A percentile compares a stretch with the other conserved stretches of the same genome.
Evolutionary conservation across 441 rosid genomes (phyloP).

Genomic region (Jatropha podagrica): DNA sequence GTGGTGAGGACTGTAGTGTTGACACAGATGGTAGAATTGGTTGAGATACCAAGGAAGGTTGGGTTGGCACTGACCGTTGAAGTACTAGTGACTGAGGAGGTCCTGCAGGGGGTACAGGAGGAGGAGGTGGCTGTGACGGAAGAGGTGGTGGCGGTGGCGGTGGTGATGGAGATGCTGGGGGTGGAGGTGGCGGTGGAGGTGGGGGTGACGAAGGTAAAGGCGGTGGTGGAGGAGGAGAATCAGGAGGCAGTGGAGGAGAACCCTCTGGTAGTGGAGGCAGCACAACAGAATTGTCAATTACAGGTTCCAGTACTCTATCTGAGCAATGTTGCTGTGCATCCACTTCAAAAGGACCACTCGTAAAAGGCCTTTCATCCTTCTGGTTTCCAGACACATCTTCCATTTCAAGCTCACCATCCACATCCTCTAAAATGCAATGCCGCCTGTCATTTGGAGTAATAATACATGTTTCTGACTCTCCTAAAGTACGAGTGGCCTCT

Average conservation of each 20-base stretch:
- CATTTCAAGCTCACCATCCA: slow-evolving; percentile 95
- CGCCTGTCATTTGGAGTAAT: slow-evolving; percentile 59
- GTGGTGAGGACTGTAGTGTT: slow-evolving; percentile 60
- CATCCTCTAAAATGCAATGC: slow-evolving; percentile 77
- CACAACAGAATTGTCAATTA: slow-evolving; percentile 37
- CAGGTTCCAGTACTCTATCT: slow-evolving; percentile 37
- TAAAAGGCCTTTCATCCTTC: slow-evolving; percentile 48
- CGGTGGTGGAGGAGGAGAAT: slow-evolving; percentile 83
- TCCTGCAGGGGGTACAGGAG: slow-evolving; percentile 44
- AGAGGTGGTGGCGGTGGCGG: slow-evolving; percentile 38
- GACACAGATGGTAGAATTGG: slow-evolving; percentile 45
- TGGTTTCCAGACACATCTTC: slow-evolving; percentile 80
- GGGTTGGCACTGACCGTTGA: slow-evolving; percentile 37
- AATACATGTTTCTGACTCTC: slow-evolving; percentile 40
- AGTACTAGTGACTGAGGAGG: slow-evolving; percentile 44
- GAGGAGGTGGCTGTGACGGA: slow-evolving; percentile 38
- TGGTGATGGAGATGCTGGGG: slow-evolving; percentile 34
- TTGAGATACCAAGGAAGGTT: slow-evolving; percentile 48
- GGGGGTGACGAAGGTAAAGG: slow-evolving; percentile 77
- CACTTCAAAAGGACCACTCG: slow-evolving; percentile 34
- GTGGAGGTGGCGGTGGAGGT: slow-evolving; percentile 50
- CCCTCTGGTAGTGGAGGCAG: slow-evolving; percentile 52
- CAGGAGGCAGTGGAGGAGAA: slow-evolving; percentile 84
- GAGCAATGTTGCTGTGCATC: slow-evolving; percentile 40
- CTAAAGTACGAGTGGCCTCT: slow-evolving; percentile 37